Percentiles rank a stretch among this genome's conserved stretches.
These are phyloP conservation scores for Sonneratia alba DNA, from an alignment of 345 rosid genomes.

Conservation along the genomic window DNA sequence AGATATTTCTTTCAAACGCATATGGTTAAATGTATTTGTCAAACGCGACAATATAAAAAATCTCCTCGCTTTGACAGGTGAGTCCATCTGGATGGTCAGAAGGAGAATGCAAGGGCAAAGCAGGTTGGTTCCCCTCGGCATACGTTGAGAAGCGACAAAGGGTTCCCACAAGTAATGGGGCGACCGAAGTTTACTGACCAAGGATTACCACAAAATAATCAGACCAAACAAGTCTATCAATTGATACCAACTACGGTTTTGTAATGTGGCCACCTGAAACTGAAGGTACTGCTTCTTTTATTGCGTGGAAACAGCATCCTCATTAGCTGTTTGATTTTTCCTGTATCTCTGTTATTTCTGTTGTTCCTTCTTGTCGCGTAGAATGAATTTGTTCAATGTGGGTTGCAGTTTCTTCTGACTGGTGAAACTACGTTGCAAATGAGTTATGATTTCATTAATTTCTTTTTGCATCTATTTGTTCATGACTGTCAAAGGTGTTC, in stretches of 20 bases:
- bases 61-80: conserved; percentile 33
- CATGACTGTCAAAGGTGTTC: background rate
- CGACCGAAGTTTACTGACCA: conserved; percentile 34
- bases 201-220: background rate
- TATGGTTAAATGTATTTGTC: background rate
- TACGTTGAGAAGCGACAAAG: conserved; percentile 84
- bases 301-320: background rate
- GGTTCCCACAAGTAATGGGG: conserved; percentile 43
- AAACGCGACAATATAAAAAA: background rate
- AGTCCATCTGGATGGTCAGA: conserved; percentile 85
- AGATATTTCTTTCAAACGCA: background rate
- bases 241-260: background rate
- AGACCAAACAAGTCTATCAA: background rate
- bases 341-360: background rate
- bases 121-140: conserved; percentile 93
- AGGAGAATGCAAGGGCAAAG: conserved; percentile 90
- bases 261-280: conserved; percentile 2
- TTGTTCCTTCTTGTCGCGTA: background rate
- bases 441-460: background rate
- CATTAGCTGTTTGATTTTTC: background rate
- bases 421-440: background rate
- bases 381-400: background rate
- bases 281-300: background rate
- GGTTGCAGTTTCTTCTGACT: background rate
- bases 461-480: background rate